Evolutionary conservation across 208 protist genomes (phyloP), one percentile per base, ranked within the genome.

Genomic region (Endotrypanum monterogeii): DNA sequence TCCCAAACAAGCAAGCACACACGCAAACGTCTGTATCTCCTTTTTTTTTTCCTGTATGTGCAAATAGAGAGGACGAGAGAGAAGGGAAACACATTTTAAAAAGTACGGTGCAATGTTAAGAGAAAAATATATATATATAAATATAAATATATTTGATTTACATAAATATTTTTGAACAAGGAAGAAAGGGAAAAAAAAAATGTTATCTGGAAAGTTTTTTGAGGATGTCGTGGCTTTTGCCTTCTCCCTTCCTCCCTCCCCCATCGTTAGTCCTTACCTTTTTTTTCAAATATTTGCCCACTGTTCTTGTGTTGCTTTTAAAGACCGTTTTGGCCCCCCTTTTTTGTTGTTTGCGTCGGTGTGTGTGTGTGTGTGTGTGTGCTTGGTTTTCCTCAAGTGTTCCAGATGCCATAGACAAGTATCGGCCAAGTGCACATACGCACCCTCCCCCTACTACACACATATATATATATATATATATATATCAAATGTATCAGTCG

Each of bases 141-240:
- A 48, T 48, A 48, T 48, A 14, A 14, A 48, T 48, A 48, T 48
- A 14, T 48, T 14, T 48, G 44, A 48, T 11, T 48, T 48, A 5
- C 44, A 48, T 48, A 48, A 5, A 14, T 14, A 48, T 8, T 44
- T 48, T 66, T 28, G 23, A 66, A 61, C 32, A 44, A 60, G 30
- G 5, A 74, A 37, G 44, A 11, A 48, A 48, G 12, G 5, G 12
- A 48, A 48, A 48, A 14, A 11, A 48, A 48, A 48, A 14, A 11
- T 48, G 5, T n/a, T 32, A 61, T 41, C 56, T 7, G 56, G 56
- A 18, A 32, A 61, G 56, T 61, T 61, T 16, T 28, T 61, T 30
- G 56, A 37, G 56, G 56, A 61, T 61, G 56, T 61, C 32, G 56
- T 32, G 56, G 32, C 8, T 28, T 23, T 61, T 39, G 56, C 56